Evolutionary conservation across 495 filamentous ascomycete species (phyloP), one percentile per base, ranked within the genome.

Genomic region (Aspergillus ostianus): DNA sequence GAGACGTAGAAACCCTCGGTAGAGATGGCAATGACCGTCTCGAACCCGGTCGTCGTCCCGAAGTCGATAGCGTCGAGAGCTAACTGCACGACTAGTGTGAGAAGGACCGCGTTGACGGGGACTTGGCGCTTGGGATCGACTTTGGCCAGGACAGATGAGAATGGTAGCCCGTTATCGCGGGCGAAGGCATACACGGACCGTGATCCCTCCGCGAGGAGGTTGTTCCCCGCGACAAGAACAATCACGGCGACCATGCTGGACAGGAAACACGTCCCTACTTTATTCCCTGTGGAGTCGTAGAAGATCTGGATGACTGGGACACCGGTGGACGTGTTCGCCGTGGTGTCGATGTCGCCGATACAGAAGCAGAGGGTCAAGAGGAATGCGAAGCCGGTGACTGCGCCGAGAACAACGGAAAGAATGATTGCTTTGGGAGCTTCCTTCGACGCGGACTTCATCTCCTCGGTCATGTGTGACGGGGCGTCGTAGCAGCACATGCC

Each of bases 1-100:
- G 83, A 85, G 15, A 84, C 67, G 64, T 85, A 86, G 60, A 86
- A 85, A 3, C 83, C 83, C 64, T 82, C 77, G 0, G 82, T 85
- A 0, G 82, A 72, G 51, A 85, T 85, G 1, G 79, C 74, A 53
- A 84, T 81, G 15, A 85, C 79, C 0, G 82, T 85, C 52, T 82
- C 75, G 58, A 86, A 85, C 0, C 83, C 82, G 1, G 82, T 85
- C 17, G 78, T 70, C 6, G 80, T 84, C 1, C 82, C 82, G 58
- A 85, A 85, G 53, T 84, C 83, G 55, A 85, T 85, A 26, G 79
- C 74, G 58, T 80, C 79, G 44, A 85, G 74, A 0, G 80, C 82
- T 51, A 83, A 65, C 60, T 85, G 83, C n/a, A 85, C 76, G 4
- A 69, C 66, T 4, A 72, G 63, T 1, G 80, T 77, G 0, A 85